Percentiles rank a stretch among this genome's conserved stretches.
Conservation (phyloP, 805 yeast species). For the Yamadazyma ubonensis region DNA sequence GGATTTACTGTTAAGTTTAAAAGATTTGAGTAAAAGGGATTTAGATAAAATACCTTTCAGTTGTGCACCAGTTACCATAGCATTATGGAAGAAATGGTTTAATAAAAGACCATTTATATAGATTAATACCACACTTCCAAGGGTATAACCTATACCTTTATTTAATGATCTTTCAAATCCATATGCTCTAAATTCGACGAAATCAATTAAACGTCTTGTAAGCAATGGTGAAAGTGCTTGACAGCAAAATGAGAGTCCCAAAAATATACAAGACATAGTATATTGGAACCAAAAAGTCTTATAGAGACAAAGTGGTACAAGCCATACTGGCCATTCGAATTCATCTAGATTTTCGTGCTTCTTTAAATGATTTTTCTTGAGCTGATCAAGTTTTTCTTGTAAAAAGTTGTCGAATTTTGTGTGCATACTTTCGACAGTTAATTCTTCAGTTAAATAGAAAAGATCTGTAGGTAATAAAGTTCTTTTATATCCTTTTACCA, state of each 20-base stretch:
- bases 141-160: conserved; percentile 71
- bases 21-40: conserved; percentile 37
- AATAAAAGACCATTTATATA: conserved; percentile 39
- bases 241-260: conserved; percentile 46
- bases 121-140: conserved; percentile 64
- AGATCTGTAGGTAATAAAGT: conserved; percentile 39
- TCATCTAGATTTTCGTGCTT: conserved; percentile 20
- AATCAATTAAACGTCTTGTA: conserved; percentile 61
- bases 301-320: conserved; percentile 46
- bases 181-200: conserved; percentile 48
- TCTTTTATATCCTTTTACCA: conserved; percentile 41
- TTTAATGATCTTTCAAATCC: conserved; percentile 45
- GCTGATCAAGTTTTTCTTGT: conserved; percentile 20
- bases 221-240: conserved; percentile 64
- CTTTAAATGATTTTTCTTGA: conserved; percentile 20
- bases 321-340: conserved; percentile 39
- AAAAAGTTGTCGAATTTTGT: conserved; percentile 25
- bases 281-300: conserved; percentile 50
- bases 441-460: conserved; percentile 33
- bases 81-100: conserved; percentile 43
- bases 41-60: conserved; percentile 41
- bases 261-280: conserved; percentile 36
- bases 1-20: conserved; percentile 33
- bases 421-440: conserved; percentile 39
- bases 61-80: conserved; percentile 45